These are phyloP conservation scores for Acer negundo DNA, from an alignment of 345 rosid species.

Conservation along the genomic window DNA sequence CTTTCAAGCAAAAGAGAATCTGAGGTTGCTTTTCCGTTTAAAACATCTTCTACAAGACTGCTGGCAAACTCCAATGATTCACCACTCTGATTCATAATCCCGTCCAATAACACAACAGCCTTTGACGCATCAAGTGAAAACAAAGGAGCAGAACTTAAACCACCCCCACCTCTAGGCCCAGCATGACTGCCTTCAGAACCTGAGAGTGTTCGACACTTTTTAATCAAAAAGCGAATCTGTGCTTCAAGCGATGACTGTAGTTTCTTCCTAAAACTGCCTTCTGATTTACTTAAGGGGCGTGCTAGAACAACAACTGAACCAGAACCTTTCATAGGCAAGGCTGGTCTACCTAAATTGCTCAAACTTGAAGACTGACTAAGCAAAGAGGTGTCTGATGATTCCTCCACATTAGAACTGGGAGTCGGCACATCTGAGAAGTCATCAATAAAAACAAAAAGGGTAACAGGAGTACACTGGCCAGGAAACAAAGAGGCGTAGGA, in stretches of 20 bases:
- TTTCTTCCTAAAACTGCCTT: constrained; percentile 73
- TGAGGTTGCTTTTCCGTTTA: constrained; percentile 67
- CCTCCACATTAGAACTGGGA: constrained; percentile 44
- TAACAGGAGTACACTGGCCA: constrained; percentile 80
- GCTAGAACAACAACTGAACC: constrained; percentile 80
- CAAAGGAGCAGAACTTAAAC: constrained; percentile 60
- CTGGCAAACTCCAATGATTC: constrained; percentile 73
- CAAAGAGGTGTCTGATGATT: constrained; percentile 43
- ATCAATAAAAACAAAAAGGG: constrained; percentile 72
- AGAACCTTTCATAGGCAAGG: constrained; percentile 55
- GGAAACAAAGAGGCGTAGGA: constrained; percentile 65
- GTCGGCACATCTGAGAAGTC: constrained; percentile 55
- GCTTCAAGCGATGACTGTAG: constrained; percentile 78
- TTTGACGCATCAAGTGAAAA: constrained; percentile 80
- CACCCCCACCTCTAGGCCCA: constrained; percentile 64
- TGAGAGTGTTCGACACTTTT: constrained; percentile 70
- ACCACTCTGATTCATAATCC: constrained; percentile 42
- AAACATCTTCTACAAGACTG: constrained; percentile 72
- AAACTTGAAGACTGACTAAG: constrained; percentile 41
- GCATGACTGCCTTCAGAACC: constrained; percentile 55
- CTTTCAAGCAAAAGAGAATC: constrained; percentile 80
- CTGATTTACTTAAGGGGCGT: constrained; percentile 71
- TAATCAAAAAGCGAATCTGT: constrained; percentile 74
- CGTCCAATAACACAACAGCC: constrained; percentile 70
- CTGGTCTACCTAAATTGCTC: constrained; percentile 53